Conservation (phyloP, 352 stramenopile genomes). For the Globisporangium sylvaticum region DNA sequence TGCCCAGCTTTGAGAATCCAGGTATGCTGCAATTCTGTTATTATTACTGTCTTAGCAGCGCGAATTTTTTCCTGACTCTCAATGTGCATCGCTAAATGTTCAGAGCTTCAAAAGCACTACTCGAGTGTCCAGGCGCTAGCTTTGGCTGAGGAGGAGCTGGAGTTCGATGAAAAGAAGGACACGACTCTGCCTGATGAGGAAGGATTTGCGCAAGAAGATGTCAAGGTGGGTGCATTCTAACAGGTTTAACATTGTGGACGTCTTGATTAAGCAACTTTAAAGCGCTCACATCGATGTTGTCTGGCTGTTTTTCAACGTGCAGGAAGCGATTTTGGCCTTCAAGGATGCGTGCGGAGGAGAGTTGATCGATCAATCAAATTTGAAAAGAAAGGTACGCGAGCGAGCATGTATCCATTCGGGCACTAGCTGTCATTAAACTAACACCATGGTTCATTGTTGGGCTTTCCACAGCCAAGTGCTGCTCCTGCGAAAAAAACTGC, state of each 20-base stretch:
- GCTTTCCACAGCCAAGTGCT: conserved; percentile 20
- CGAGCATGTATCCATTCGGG: not conserved
- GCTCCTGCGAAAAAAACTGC: conserved; percentile 18
- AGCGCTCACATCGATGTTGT: not conserved
- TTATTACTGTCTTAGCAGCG: not conserved
- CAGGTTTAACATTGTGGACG: not conserved
- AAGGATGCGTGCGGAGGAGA: conserved; percentile 46
- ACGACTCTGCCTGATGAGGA: conserved; percentile 69
- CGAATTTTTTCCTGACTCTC: not conserved
- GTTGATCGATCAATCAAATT: conserved; percentile 37
- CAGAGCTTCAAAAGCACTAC: conserved; percentile 86
- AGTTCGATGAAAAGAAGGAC: conserved; percentile 77
- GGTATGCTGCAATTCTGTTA: conserved; percentile 22
- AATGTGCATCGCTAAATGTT: not conserved
- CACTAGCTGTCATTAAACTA: not conserved
- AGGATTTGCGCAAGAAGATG: conserved; percentile 61
- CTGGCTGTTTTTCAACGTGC: not conserved
- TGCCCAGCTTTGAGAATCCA: conserved; percentile 83
- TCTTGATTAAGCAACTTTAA: not conserved
- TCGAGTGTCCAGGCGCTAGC: conserved; percentile 74
- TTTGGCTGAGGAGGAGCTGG: conserved; percentile 61
- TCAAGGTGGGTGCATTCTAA: conserved; percentile 37
- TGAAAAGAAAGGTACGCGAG: conserved; percentile 47
- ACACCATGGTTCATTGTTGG: not conserved
- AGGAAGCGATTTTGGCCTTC: conserved; percentile 49